Base-by-base conservation (phyloP, 768 basidiomycete genomes). In the Collybia mongolica region DNA sequence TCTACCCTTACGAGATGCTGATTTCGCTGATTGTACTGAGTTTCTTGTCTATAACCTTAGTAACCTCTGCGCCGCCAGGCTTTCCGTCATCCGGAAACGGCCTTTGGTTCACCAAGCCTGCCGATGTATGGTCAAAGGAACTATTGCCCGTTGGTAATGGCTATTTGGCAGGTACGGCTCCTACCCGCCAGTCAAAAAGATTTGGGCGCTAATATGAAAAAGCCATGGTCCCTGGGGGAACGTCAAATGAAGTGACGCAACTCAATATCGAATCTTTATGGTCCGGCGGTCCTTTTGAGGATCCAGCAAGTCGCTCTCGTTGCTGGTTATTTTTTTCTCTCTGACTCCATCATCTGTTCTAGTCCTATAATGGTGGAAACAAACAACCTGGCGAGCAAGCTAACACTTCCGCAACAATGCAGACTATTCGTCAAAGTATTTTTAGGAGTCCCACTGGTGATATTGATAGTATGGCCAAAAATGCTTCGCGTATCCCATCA, bases 231-330 rank as follows among this genome's bases (percentile, higher is more conserved):
- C 79, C 79, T 9, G 86, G 88, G 1, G 84, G 82, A 3, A 80
- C 81, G 1, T 56, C 63, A 2, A 75, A 79, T 35, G 87, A 90
- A 63, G 69, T 68, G 12, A 81, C 76, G 11, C 84, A 84, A 53
- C 68, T 90, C 23, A 90, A 90, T 60, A 83, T 90, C 41, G 88
- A 90, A 59, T 82, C 83, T 17, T 68, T 90, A 11, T 90, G 88
- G 87, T 75, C 81, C 17, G 87, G 88, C 18, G 87, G 88, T 4
- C 84, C 86, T 6, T 86, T 86, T 54, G 73, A 78, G 39, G 81
- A 86, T 57, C 74, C 77, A 6, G 85, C 86, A 60, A 32, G 74
- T 66, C 14, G 17, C 24, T 39, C 11, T 14, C 24, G 9, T 20
- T 39, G 5, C 24, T 15, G 20, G 9, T 17, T 26, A 18, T 17